These are phyloP conservation scores for Amphicarpaea edgeworthii DNA, from an alignment of 306 rosid genomes.

Conservation along the genomic window DNA sequence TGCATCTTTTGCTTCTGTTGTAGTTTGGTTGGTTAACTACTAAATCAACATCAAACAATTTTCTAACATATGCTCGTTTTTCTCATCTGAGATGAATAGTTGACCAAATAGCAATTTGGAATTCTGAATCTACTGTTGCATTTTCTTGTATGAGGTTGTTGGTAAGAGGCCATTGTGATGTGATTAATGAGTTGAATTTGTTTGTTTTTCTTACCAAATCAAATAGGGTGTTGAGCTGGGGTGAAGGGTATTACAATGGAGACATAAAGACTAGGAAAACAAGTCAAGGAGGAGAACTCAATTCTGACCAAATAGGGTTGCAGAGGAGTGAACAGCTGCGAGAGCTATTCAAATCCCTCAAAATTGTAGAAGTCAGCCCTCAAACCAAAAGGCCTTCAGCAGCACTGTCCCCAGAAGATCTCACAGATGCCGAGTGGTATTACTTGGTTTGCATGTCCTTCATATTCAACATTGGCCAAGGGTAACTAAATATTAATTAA, in stretches of 20 bases:
- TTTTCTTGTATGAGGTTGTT: slow-evolving; percentile 8
- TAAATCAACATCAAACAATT: slow-evolving; percentile 24
- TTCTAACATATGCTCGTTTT: slow-evolving; percentile 6
- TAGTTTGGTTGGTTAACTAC: slow-evolving; percentile 10
- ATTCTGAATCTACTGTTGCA: slow-evolving; percentile 15
- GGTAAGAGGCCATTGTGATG: slow-evolving; percentile 17
- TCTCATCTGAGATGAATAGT: neutral
- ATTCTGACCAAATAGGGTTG: slow-evolving; percentile 72
- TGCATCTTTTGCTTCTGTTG: neutral
- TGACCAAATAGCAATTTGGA: neutral
- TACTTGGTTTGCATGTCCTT: slow-evolving; percentile 97
- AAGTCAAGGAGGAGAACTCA: slow-evolving; percentile 67
- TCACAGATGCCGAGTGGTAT: slow-evolving; percentile 88
- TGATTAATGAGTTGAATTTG: neutral
- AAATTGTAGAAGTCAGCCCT: slow-evolving; percentile 64
- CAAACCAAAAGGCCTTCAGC: slow-evolving; percentile 79
- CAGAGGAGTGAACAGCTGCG: slow-evolving; percentile 81
- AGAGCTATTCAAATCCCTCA: slow-evolving; percentile 72
- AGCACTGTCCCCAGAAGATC: slow-evolving; percentile 86
- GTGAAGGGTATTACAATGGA: slow-evolving; percentile 91
- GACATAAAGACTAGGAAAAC: slow-evolving; percentile 92
- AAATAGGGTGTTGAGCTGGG: slow-evolving; percentile 88
- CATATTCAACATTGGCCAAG: slow-evolving; percentile 79
- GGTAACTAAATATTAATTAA: slow-evolving; percentile 58
- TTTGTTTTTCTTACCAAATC: neutral